Evolutionary conservation across 306 rosid genomes (phyloP).

Genomic region (Fragaria ananassa): DNA sequence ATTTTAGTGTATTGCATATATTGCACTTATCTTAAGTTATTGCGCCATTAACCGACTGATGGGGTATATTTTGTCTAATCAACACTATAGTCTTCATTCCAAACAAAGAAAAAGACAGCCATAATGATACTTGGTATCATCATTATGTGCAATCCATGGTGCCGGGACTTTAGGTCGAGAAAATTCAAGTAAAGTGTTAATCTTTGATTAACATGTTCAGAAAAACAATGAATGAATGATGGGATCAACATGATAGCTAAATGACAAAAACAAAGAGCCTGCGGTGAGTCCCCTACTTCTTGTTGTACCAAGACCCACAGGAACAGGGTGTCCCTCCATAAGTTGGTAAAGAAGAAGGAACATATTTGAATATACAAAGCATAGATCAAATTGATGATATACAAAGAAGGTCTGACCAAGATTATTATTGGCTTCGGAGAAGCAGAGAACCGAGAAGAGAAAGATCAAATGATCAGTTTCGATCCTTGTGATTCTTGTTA

Average conservation of each 20-base stretch:
- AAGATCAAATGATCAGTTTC: neutral
- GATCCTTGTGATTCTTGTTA: neutral
- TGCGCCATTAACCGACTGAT: neutral
- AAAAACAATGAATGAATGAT: constrained; percentile 9
- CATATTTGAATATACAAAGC: neutral
- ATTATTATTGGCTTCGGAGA: neutral
- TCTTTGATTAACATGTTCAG: constrained; percentile 13
- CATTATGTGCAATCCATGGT: constrained; percentile 6
- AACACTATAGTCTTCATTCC: neutral
- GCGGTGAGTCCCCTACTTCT: neutral
- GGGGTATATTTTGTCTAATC: neutral
- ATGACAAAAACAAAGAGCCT: constrained; percentile 14
- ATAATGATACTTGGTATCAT: neutral
- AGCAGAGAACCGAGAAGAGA: neutral
- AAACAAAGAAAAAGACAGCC: neutral
- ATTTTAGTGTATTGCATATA: neutral
- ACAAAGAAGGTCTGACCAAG: neutral
- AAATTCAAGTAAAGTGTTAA: constrained; percentile 1
- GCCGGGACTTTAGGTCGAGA: constrained; percentile 1
- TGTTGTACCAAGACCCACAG: neutral
- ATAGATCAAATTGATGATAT: neutral
- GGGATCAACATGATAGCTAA: constrained; percentile 19
- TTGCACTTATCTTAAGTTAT: neutral
- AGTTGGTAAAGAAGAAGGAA: neutral
- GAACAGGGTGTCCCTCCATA: constrained; percentile 2